Evolutionary conservation across 2,329 filamentous ascomycete genomes (phyloP).

Genomic region (Aspergillus sp.): DNA sequence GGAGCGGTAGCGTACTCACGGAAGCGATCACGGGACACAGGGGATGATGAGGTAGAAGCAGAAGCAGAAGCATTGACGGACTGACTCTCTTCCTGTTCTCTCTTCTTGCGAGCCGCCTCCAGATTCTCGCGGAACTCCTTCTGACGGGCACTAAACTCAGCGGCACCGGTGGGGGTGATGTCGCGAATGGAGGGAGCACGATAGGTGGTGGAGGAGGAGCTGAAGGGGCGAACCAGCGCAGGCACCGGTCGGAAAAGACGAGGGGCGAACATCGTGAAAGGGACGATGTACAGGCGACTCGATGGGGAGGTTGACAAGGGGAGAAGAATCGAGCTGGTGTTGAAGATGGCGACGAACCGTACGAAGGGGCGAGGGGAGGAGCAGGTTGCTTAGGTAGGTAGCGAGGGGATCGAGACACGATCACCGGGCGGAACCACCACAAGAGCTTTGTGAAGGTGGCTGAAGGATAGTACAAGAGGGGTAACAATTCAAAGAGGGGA

Average conservation of each 20-base stretch:
- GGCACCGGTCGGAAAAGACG: slow-evolving; percentile 50
- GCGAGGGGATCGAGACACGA: slow-evolving; percentile 1
- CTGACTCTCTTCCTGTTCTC: slow-evolving; percentile 82
- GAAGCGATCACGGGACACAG: slow-evolving; percentile 29
- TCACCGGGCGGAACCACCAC: neutral
- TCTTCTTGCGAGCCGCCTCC: slow-evolving; percentile 69
- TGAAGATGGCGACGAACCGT: slow-evolving; percentile 2
- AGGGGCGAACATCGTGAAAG: slow-evolving; percentile 39
- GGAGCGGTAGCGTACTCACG: slow-evolving; percentile 39
- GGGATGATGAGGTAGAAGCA: slow-evolving; percentile 34
- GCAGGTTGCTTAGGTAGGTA: neutral
- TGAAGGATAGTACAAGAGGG: neutral
- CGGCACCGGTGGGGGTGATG: slow-evolving; percentile 69
- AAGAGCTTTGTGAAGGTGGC: neutral
- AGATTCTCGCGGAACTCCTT: slow-evolving; percentile 82
- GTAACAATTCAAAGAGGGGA: slow-evolving; percentile 5
- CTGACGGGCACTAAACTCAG: slow-evolving; percentile 78
- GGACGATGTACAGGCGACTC: slow-evolving; percentile 3
- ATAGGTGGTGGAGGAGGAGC: slow-evolving; percentile 50
- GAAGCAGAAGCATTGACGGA: slow-evolving; percentile 50
- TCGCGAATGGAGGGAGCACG: slow-evolving; percentile 79
- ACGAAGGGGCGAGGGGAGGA: slow-evolving; percentile 5
- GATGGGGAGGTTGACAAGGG: slow-evolving; percentile 6
- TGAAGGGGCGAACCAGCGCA: slow-evolving; percentile 57
- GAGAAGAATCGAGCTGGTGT: neutral